Conservation (phyloP, 192 early-diverging fungal species). For the Rhizoclosmatium globosum region DNA sequence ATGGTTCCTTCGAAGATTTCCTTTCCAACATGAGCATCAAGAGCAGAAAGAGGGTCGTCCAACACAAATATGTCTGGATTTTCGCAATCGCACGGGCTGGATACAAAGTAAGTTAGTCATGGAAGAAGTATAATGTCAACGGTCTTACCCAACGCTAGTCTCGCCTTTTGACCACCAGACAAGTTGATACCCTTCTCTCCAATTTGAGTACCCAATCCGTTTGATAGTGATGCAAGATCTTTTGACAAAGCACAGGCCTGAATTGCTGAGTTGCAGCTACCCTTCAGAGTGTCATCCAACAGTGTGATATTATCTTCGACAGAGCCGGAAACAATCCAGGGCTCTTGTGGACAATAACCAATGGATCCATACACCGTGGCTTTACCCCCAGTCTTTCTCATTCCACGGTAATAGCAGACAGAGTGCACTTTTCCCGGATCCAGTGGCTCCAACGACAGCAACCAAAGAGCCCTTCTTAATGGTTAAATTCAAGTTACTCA, state of each 20-base stretch:
- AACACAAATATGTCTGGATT: slow-evolving; percentile 54
- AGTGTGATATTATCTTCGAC: too few relatives aligned
- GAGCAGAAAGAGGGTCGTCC: slow-evolving; percentile 57
- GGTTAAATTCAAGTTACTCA: slow-evolving; percentile 55
- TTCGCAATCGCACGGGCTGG: too few relatives aligned
- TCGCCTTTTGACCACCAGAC: too few relatives aligned
- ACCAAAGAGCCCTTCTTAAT: slow-evolving; percentile 59
- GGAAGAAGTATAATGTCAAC: not conserved
- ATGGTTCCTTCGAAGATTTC: slow-evolving; percentile 79
- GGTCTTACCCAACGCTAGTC: slow-evolving; percentile 70
- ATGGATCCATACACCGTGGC: slow-evolving; percentile 50
- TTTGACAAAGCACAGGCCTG: slow-evolving; percentile 57
- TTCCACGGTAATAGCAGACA: too few relatives aligned
- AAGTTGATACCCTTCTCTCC: slow-evolving; percentile 63
- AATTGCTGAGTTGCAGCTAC: slow-evolving; percentile 33
- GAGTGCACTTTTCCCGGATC: too few relatives aligned
- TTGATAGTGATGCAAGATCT: slow-evolving; percentile 45
- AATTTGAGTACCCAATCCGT: slow-evolving; percentile 43
- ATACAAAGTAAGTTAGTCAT: too few relatives aligned
- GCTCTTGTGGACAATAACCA: slow-evolving; percentile 45
- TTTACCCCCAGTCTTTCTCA: too few relatives aligned
- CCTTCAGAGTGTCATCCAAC: slow-evolving; percentile 49
- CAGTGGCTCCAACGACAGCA: too few relatives aligned
- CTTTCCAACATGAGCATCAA: slow-evolving; percentile 57
- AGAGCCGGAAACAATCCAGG: slow-evolving; percentile 46